These are phyloP conservation scores for Neobulgaria alba DNA, from an alignment of 2,329 filamentous ascomycete genomes.

Conservation along the genomic window DNA sequence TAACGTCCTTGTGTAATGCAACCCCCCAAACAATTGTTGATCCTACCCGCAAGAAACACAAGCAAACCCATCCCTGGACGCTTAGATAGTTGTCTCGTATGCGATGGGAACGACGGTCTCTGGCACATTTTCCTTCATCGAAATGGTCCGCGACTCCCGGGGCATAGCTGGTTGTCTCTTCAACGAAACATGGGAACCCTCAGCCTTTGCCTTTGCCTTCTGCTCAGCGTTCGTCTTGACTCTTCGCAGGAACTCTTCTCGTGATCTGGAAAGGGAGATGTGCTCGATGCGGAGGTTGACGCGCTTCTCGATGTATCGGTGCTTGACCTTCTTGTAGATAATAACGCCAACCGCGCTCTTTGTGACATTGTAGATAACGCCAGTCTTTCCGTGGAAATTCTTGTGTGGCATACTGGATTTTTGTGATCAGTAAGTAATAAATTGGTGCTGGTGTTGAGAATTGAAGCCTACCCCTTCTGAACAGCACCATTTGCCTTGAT, in stretches of 20 bases:
- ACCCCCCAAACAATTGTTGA: conserved; percentile 22
- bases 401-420: conserved; percentile 9
- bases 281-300: conserved; percentile 99
- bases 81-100: conserved; percentile 97
- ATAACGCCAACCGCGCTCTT: conserved; percentile 97
- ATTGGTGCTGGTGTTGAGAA: too few relatives aligned
- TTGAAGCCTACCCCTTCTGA: conserved; percentile 91
- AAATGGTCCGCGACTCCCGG: conserved; percentile 72
- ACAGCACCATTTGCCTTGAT: conserved; percentile 98
- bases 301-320: conserved; percentile 99
- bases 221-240: conserved; percentile 94
- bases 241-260: conserved; percentile 91
- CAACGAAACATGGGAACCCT: conserved; percentile 79
- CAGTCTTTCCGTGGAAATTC: conserved; percentile 49
- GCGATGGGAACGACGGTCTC: conserved; percentile 87
- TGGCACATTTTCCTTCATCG: conserved; percentile 71
- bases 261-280: conserved; percentile 85
- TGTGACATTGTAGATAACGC: conserved; percentile 98
- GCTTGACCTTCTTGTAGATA: conserved; percentile 98
- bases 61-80: conserved; percentile 22
- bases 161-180: conserved; percentile 83
- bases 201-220: conserved; percentile 87
- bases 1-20: conserved; percentile 27
- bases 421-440: neutral
- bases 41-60: conserved; percentile 27